Evolutionary conservation across 257 asterid genomes (phyloP).

Genomic region (Nicotiana paniculata): DNA sequence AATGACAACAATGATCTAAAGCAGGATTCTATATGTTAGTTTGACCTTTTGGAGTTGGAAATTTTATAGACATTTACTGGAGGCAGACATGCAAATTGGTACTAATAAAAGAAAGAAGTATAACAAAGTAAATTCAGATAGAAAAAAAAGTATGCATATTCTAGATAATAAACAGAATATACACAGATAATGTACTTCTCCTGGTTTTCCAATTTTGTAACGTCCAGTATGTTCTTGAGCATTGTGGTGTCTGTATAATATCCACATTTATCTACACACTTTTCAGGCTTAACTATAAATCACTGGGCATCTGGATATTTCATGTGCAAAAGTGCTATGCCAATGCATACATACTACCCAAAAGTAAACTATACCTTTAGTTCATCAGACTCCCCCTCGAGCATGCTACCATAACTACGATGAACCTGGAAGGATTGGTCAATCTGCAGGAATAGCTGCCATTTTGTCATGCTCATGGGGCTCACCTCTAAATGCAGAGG

Average conservation of each 20-base stretch:
- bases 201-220: background rate
- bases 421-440: constrained; percentile 97
- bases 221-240: background rate
- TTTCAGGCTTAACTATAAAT: background rate
- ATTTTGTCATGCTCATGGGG: constrained; percentile 96
- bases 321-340: background rate
- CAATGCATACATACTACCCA: background rate
- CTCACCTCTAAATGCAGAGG: constrained; percentile 82
- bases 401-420: constrained; percentile 94
- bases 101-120: background rate
- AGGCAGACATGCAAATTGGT: background rate
- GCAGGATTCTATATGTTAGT: background rate
- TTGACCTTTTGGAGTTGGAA: background rate
- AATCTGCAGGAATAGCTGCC: constrained; percentile 93
- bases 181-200: background rate
- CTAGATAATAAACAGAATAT: background rate
- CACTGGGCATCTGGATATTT: background rate
- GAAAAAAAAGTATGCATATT: background rate
- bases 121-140: background rate
- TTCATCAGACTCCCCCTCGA: constrained; percentile 98
- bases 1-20: background rate
- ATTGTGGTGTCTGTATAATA: background rate
- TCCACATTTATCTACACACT: background rate
- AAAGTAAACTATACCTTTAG: constrained; percentile 56
- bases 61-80: background rate